A percentile compares a stretch with the other conserved stretches of the same genome.
Conservation (phyloP, 2,329 filamentous ascomycete species). For the Alternaria novae-zelandiae region DNA sequence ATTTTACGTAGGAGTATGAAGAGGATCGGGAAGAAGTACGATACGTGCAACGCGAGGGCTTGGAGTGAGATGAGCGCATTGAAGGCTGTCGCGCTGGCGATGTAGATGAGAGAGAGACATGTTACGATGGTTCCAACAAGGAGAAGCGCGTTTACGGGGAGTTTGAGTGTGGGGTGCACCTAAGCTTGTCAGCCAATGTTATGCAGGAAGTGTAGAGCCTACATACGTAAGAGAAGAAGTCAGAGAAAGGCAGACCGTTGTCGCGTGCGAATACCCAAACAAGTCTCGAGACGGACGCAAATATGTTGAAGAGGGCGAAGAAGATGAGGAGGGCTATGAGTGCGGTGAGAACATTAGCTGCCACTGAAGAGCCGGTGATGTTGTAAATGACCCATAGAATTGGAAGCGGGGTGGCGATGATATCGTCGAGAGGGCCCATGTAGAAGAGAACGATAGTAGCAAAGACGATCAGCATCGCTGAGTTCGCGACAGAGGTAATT, state of each 20-base stretch:
- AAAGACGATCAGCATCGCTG: slow-evolving; percentile 52
- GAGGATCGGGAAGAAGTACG: slow-evolving; percentile 41
- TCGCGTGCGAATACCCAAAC: slow-evolving; percentile 60
- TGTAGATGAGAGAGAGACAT: slow-evolving; percentile 37
- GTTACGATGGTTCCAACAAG: slow-evolving; percentile 41
- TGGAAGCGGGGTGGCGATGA: slow-evolving; percentile 24
- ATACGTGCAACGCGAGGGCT: slow-evolving; percentile 40
- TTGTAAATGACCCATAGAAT: slow-evolving; percentile 51
- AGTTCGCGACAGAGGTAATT: slow-evolving; percentile 50
- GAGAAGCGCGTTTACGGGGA: slow-evolving; percentile 34
- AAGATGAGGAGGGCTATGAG: slow-evolving; percentile 49
- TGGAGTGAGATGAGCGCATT: slow-evolving; percentile 42
- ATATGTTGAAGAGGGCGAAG: slow-evolving; percentile 50
- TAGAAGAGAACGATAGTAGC: slow-evolving; percentile 54
- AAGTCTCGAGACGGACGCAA: slow-evolving; percentile 57
- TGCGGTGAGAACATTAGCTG: slow-evolving; percentile 51
- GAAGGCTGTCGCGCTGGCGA: slow-evolving; percentile 45
- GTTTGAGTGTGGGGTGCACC: slow-evolving; percentile 35
- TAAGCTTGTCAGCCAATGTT: slow-evolving; percentile 3
- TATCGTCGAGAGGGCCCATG: slow-evolving; percentile 48
- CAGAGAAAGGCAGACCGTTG: slow-evolving; percentile 52
- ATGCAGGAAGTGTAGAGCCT: background rate
- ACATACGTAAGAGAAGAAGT: slow-evolving; percentile 40
- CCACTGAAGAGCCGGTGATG: slow-evolving; percentile 50
- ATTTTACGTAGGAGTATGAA: slow-evolving; percentile 34